Evolutionary conservation across 2,329 filamentous ascomycete genomes (phyloP).

Genomic region (Alternaria ventricosa): DNA sequence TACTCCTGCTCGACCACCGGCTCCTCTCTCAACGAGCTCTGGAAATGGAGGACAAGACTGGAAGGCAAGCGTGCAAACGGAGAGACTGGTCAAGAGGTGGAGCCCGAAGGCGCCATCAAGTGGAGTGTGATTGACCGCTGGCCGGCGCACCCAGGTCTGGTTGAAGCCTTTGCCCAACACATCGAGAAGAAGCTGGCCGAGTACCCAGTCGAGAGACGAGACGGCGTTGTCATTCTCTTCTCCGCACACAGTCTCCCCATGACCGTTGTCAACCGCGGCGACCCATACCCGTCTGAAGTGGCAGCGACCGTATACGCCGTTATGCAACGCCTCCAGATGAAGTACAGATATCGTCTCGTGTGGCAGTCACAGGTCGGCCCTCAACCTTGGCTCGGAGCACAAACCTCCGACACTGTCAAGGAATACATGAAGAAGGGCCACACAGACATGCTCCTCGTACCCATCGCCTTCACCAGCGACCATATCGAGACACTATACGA

Average conservation of each 20-base stretch:
- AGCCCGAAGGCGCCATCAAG: slow-evolving; percentile 73
- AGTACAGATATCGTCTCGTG: slow-evolving; percentile 89
- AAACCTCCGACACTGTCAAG: slow-evolving; percentile 87
- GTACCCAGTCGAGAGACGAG: slow-evolving; percentile 81
- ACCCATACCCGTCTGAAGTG: slow-evolving; percentile 94
- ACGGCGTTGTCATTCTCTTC: slow-evolving; percentile 85
- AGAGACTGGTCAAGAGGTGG: slow-evolving; percentile 45
- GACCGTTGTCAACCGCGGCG: slow-evolving; percentile 95
- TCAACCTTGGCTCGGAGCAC: slow-evolving; percentile 91
- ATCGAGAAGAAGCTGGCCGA: slow-evolving; percentile 84
- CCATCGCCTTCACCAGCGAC: slow-evolving; percentile 98
- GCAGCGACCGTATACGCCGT: slow-evolving; percentile 95
- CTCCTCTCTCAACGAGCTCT: slow-evolving; percentile 93
- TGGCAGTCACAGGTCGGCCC: slow-evolving; percentile 99
- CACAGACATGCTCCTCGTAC: slow-evolving; percentile 87
- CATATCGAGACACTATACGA: slow-evolving; percentile 98
- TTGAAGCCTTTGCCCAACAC: slow-evolving; percentile 91
- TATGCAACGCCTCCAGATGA: slow-evolving; percentile 88
- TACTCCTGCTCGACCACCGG: slow-evolving; percentile 98
- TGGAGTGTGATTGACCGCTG: slow-evolving; percentile 99
- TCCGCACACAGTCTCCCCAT: slow-evolving; percentile 96
- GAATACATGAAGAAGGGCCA: slow-evolving; percentile 90
- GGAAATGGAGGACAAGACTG: slow-evolving; percentile 92
- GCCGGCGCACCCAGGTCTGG: slow-evolving; percentile 88
- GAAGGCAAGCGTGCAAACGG: slow-evolving; percentile 73